A percentile compares a stretch with the other conserved stretches of the same genome.
Conservation (phyloP, 257 asterid genomes). For the Gentiana straminea region DNA sequence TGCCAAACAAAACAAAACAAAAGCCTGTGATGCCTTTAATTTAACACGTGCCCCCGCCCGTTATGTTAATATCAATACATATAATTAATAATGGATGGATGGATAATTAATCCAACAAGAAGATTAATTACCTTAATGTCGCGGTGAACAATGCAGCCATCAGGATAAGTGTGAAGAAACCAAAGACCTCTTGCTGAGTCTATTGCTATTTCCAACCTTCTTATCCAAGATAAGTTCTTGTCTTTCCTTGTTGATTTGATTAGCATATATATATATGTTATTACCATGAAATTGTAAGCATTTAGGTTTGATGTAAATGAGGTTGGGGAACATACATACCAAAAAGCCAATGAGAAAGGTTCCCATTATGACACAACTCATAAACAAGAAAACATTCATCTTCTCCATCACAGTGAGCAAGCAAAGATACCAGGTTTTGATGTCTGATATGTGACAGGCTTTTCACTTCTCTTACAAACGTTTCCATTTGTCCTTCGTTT, state of each 20-base stretch:
- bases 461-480: slow-evolving; percentile 69
- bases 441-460: slow-evolving; percentile 69
- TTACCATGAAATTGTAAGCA: neutral
- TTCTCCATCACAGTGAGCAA: slow-evolving; percentile 63
- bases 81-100: neutral
- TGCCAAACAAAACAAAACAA: slow-evolving; percentile 13
- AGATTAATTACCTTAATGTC: slow-evolving; percentile 48
- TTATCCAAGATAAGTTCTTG: slow-evolving; percentile 49
- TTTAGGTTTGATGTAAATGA: too few relatives aligned
- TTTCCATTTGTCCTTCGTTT: slow-evolving; percentile 73
- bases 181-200: slow-evolving; percentile 67
- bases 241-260: slow-evolving; percentile 33
- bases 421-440: slow-evolving; percentile 57
- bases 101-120: neutral
- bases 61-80: neutral
- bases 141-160: slow-evolving; percentile 74
- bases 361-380: slow-evolving; percentile 69
- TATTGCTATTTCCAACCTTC: slow-evolving; percentile 49
- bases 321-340: slow-evolving; percentile 18
- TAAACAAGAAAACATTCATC: slow-evolving; percentile 76
- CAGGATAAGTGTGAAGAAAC: slow-evolving; percentile 57
- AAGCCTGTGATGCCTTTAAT: too few relatives aligned
- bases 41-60: neutral
- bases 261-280: neutral
- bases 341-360: slow-evolving; percentile 74